phyloP scores from a whole-genome alignment of 805 yeast species.

The Candida montana region DNA sequence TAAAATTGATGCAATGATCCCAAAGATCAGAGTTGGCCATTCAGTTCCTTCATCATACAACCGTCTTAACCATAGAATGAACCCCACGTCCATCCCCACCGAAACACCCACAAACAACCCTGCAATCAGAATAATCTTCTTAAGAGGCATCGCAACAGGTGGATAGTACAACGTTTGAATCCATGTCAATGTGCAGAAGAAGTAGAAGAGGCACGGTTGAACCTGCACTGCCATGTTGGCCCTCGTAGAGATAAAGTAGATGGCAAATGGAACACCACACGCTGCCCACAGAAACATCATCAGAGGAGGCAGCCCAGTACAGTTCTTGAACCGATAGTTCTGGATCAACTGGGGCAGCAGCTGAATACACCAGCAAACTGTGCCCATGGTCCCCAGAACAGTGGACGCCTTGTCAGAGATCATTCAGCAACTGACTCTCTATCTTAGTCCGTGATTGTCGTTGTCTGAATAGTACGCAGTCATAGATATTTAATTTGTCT shows the following conservation, averaged over 20 bases:
- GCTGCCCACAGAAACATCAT: slow-evolving; percentile 84
- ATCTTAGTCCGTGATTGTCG: neutral
- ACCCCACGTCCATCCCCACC: slow-evolving; percentile 63
- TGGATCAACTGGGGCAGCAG: slow-evolving; percentile 77
- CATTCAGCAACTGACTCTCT: slow-evolving; percentile 8
- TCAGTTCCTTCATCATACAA: slow-evolving; percentile 42
- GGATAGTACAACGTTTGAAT: slow-evolving; percentile 70
- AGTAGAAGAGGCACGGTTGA: slow-evolving; percentile 83
- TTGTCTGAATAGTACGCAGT: neutral
- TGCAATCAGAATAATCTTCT: slow-evolving; percentile 34
- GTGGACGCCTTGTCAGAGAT: slow-evolving; percentile 47
- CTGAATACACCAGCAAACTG: slow-evolving; percentile 91
- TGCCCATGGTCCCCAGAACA: slow-evolving; percentile 82
- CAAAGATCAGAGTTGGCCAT: slow-evolving; percentile 83
- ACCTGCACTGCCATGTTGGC: slow-evolving; percentile 76
- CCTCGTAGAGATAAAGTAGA: slow-evolving; percentile 68
- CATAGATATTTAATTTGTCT: too few relatives aligned
- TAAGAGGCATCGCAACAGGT: slow-evolving; percentile 43
- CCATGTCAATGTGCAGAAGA: slow-evolving; percentile 64
- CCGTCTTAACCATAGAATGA: slow-evolving; percentile 63
- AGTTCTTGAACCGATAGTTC: slow-evolving; percentile 70
- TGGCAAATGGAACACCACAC: slow-evolving; percentile 78
- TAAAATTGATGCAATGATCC: slow-evolving; percentile 72
- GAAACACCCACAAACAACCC: slow-evolving; percentile 36
- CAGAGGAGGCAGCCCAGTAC: slow-evolving; percentile 81